phyloP scores from a whole-genome alignment of 1,284 basidiomycete genomes.

The Limonomyces culmigenus region DNA sequence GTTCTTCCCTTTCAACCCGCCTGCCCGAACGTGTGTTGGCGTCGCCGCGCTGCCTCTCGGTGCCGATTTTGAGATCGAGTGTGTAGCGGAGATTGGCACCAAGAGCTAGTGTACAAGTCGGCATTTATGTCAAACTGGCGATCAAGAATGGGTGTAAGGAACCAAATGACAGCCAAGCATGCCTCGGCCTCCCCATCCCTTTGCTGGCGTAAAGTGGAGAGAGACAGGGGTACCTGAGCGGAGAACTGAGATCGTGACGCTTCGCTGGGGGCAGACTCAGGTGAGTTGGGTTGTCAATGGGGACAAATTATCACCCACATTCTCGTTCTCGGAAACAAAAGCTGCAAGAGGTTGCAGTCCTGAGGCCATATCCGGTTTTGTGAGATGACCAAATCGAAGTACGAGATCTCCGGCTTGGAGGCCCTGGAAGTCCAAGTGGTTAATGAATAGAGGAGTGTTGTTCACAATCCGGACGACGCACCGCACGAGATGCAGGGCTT shows the following conservation, averaged over 20 bases:
- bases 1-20: slow-evolving; percentile 32
- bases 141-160: too few relatives aligned
- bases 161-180: slow-evolving; percentile 80
- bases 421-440: slow-evolving; percentile 28
- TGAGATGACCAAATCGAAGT: slow-evolving; percentile 54
- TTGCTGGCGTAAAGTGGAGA: slow-evolving; percentile 34
- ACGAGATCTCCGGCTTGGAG: slow-evolving; percentile 56
- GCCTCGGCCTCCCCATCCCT: slow-evolving; percentile 66
- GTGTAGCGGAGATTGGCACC: slow-evolving; percentile 31
- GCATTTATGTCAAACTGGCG: too few relatives aligned
- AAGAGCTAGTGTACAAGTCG: too few relatives aligned
- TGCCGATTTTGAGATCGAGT: slow-evolving; percentile 52
- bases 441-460: slow-evolving; percentile 2
- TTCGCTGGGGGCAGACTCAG: slow-evolving; percentile 17
- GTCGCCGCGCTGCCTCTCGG: slow-evolving; percentile 41
- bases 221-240: slow-evolving; percentile 19
- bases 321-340: slow-evolving; percentile 57
- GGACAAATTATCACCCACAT: slow-evolving; percentile 28
- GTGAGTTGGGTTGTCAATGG: not conserved
- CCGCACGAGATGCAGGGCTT: slow-evolving; percentile 67
- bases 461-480: slow-evolving; percentile 20
- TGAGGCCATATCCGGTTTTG: slow-evolving; percentile 29
- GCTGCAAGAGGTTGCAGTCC: slow-evolving; percentile 53
- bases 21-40: slow-evolving; percentile 50
- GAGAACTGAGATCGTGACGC: slow-evolving; percentile 27